Base-by-base conservation (phyloP, 164 flowering plant genomes). In the Nymphaea thermarum region DNA sequence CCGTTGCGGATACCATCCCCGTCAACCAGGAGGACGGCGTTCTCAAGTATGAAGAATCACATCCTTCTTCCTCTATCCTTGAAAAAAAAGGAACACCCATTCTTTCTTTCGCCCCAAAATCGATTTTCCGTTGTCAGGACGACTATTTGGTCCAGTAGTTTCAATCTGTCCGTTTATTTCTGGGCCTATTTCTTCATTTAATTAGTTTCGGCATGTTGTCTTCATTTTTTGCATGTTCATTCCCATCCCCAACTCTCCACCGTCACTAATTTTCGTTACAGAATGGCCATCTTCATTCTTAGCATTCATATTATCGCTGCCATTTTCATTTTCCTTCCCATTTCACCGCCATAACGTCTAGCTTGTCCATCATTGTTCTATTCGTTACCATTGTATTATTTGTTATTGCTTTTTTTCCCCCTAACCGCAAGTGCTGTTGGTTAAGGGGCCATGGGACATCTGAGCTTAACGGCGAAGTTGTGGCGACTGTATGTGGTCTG, bases 391-490 rank as follows among this genome's bases (percentile, higher is more conserved):
- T 51, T 51, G 57, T 51, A 51, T 51, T 51, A 51, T 51, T 25
- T 25, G 36, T 25, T 25, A 25, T 0, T 25, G 36, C 36, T 25
- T 25, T 25, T 25, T 25, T 25, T 1, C 36, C 36, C 36, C 36
- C 36, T 25, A 25, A 25, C 36, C 36, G 36, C 36, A 25, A 25
- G 36, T 25, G 36, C 36, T 25, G 36, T 25, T 25, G 36, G 36
- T 25, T 25, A 44, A 93, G 98, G 86, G 99, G 99, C 43, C 99
- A 91, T 75, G 99, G 99, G 65, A 91, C 98, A 36, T 16, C 80
- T 5, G 99, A 94, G 72, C 74, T 80, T 67, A 80, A 85, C 59
- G 96, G 90, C 3, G 86, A 87, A 73, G 75, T 94, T 65, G 87
- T 88, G 17, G 99, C 98, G 10, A 90, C 96, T 2, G 59, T 87